Evolutionary conservation across 176 grass and related monocot species (phyloP), one percentile per base, ranked within the genome.

Genomic region (Olyra latifolia): DNA sequence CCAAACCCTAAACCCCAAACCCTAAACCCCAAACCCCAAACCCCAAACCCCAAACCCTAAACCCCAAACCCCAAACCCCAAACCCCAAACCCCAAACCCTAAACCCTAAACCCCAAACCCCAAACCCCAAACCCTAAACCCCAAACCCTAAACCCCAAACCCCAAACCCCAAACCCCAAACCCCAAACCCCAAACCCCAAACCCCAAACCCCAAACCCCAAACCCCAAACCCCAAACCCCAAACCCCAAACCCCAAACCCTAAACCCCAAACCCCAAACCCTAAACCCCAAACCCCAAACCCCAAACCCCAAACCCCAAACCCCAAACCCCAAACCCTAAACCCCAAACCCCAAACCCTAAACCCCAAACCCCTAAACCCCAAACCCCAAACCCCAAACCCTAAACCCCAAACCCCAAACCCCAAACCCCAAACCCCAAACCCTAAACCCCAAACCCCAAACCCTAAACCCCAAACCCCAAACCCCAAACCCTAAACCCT

Each of bases 241-340:
- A 20, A 79, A 64, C 1, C 75, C 75, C 20, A 35, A 79, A 48
- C 76, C 76, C 28, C 48, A 63, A 79, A 79, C 75, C 75, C 75
- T 79, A 42, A 79, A 79, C 76, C 76, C 56, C 30, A 42, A 79
- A 35, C 75, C 75, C 38, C 14, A 79, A 79, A 44, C 25, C 75
- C 75, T 12, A 64, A 64, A 64, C 20, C 75, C 75, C 6, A 63
- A 79, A 79, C 17, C 76, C 76, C 14, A 79, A 79, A 62, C 66
- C 79, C 79, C 25, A 71, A 82, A 82, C 66, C 79, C 63, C 25
- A 56, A 82, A 81, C 46, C 78, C 78, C 40, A 52, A 81, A 82
- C 58, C 78, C 77, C 44, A 64, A 81, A 79, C 57, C 77, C 77
- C 45, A 55, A 82, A 82, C 61, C 79, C 79, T 70, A 69, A 82